Percentiles rank a stretch among this genome's conserved stretches.
phyloP scores from a whole-genome alignment of 495 filamentous ascomycete species.

The Podospora tetraspora region DNA sequence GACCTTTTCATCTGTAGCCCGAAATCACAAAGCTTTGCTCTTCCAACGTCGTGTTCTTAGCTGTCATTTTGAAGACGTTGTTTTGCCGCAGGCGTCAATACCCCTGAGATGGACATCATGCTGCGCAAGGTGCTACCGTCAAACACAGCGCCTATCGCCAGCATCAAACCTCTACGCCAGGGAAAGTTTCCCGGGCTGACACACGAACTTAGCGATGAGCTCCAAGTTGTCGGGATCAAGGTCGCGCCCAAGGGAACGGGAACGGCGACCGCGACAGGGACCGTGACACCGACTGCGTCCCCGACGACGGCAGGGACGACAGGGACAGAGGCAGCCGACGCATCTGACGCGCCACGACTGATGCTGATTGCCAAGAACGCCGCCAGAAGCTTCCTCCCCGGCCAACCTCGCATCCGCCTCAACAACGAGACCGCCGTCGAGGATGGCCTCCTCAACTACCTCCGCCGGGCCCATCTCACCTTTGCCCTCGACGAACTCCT shows the following conservation, averaged over 20 bases:
- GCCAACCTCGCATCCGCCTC: conserved; percentile 25
- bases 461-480: conserved; percentile 19
- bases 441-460: conserved; percentile 14
- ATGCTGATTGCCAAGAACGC: conserved; percentile 3
- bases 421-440: neutral
- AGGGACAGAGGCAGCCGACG: no score
- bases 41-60: neutral
- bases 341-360: no score
- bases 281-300: no score
- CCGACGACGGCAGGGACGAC: no score
- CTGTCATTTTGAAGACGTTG: neutral
- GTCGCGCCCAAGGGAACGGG: neutral
- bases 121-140: no score
- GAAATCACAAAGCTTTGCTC: neutral
- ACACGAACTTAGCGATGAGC: conserved; percentile 16
- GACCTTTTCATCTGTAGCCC: neutral
- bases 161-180: neutral
- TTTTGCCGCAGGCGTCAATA: neutral
- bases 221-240: conserved; percentile 9
- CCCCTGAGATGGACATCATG: no score
- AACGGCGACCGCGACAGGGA: no score
- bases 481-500: conserved; percentile 17
- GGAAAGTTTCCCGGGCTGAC: conserved; percentile 14
- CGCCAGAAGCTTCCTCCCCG: conserved; percentile 20
- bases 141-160: neutral